Evolutionary conservation across 352 stramenopile species (phyloP), one percentile per base, ranked within the genome.

Genomic region (Phytophthora sojae): DNA sequence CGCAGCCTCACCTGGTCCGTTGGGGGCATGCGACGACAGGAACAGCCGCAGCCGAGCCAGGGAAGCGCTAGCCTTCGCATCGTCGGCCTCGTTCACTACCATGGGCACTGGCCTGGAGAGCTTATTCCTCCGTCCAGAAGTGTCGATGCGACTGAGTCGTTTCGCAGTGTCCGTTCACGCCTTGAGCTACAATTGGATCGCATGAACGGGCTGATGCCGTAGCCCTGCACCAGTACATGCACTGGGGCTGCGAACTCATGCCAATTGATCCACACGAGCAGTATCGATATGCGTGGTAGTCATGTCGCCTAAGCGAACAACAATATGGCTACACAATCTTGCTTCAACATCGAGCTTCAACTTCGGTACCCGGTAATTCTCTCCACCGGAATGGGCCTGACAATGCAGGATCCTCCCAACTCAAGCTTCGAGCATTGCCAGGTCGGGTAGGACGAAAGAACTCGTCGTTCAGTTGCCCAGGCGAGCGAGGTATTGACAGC

Each of bases 1-100:
- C 52, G 45, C 17, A 30, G 52, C 25, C 19, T 79, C 58, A 6
- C 23, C 51, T 21, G 59, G 23, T 47, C 64, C 63, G 60, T 73
- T 71, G 21, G 77, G 67, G 7, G 75, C 57, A 57, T 85, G 78
- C 1, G 78, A 76, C 15, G 75, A 78, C 25, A 85, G 39, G 57
- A 85, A 83, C 52, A 81, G 53, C 32, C 75, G 69, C 30, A 85
- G 35, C 5, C 75, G 68, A 14, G 75, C 73, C 21, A 85, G 65
- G 3, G 78, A 83, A 0, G 73, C 65, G 7, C 57, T 72, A 25
- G 64, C 52, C 26, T 75, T 77, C 6, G 56, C 57, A 1, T 76
- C 72, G 3, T 73, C 54, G 17, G 39, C 58, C 23, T 76, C 66
- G 12, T 71, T 71, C 19, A 67, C 53, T 21, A 69, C 57, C 61